Evolutionary conservation across 2,329 filamentous ascomycete genomes (phyloP).

Genomic region (Cadophora luteo-olivacea): DNA sequence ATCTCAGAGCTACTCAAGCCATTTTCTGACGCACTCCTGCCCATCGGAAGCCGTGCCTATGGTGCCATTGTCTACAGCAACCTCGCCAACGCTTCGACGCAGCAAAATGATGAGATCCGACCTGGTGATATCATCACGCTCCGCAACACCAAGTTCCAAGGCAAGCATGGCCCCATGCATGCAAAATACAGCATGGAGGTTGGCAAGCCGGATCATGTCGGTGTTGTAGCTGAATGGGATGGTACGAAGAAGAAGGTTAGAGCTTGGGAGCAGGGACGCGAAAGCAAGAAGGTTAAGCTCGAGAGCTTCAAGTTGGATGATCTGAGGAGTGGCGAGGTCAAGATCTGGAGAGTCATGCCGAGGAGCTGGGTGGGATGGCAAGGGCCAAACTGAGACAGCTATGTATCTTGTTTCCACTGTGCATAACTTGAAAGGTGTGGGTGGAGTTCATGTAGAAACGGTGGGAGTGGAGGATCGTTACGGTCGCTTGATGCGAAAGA

Average conservation of each 20-base stretch:
- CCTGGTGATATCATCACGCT: conserved; percentile 92
- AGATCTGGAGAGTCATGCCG: conserved; percentile 96
- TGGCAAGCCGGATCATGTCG: conserved; percentile 86
- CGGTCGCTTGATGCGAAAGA: not conserved
- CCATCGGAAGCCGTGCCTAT: conserved; percentile 88
- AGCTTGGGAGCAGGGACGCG: conserved; percentile 92
- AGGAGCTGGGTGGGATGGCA: conserved; percentile 93
- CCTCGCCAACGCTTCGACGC: conserved; percentile 89
- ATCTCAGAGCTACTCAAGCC: conserved; percentile 80
- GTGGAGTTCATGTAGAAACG: not conserved
- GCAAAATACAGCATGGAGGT: conserved; percentile 91
- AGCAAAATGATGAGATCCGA: conserved; percentile 91
- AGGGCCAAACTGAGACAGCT: conserved; percentile 54
- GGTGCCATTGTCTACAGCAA: conserved; percentile 95
- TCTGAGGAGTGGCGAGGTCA: conserved; percentile 89
- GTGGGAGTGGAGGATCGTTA: conserved; percentile 5
- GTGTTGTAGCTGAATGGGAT: conserved; percentile 94
- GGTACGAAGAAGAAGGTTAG: conserved; percentile 97
- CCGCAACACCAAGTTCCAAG: conserved; percentile 92
- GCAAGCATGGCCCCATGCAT: conserved; percentile 94
- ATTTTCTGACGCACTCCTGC: conserved; percentile 75
- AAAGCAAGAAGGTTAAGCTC: conserved; percentile 90
- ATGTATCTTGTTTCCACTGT: not conserved
- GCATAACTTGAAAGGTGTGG: not conserved
- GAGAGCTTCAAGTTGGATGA: conserved; percentile 96